Base-by-base conservation (phyloP, 441 rosid genomes). In the Arabidopsis hybrid region DNA sequence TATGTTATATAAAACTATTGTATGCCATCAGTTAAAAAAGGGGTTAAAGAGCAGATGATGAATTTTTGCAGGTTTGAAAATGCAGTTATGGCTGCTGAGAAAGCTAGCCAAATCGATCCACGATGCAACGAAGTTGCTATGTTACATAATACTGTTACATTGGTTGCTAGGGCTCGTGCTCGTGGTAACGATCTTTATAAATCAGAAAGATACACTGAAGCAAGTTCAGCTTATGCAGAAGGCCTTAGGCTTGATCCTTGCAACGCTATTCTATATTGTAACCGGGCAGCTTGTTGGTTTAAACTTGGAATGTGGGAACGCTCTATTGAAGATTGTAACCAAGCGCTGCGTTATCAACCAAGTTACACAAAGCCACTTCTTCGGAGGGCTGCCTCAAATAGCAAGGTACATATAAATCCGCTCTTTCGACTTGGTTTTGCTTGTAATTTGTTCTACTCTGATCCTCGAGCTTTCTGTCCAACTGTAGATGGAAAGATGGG, bases 261-360 rank as follows among this genome's bases (percentile, higher is more conserved):
- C 57, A 93, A 90, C 46, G 85, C 97, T 74, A 83, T 91, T 73
- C 80, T 93, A 45, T 90, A 84, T 67, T 91, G 97, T 81, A 91
- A 93, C 76, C 84, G 98, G 77, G 98, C 98, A 50, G 97, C 98
- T 57, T 91, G 97, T 78, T 91, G 94, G 97, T 89, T 80, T 78
- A 93, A 91, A 82, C 97, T 88, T 45, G 96, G 98, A 36, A 77
- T 40, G 65, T 93, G 95, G 96, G 97, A 88, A 78, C 87, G 80
- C 8, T 91, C 97, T 10, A 26, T 91, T 51, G 91, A 90, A 52
- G 98, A 93, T 66, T 91, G 97, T 77, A 87, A 89, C 75, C 87
- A 86, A 65, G 96, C 97, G 11, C 72, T 93, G 69, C 78, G 67
- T 14, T 83, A 84, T 65, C 96, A 89, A 35, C 97, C 98, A 32